phyloP scores from a whole-genome alignment of 495 filamentous ascomycete species.

The Collariella sp. region DNA sequence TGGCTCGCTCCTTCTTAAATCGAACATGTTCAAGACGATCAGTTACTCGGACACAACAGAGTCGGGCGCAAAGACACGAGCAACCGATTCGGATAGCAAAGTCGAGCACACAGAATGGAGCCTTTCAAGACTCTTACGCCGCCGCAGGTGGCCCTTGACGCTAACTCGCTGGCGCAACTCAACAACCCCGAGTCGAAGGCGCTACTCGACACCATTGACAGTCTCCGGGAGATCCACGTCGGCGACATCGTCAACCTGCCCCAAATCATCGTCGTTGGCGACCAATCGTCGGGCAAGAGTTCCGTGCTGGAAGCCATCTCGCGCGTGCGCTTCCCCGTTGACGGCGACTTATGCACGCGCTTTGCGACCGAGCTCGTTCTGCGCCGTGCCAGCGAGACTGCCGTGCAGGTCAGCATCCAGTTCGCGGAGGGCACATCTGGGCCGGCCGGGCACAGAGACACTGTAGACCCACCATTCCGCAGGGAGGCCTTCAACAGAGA shows the following conservation, averaged over 20 bases:
- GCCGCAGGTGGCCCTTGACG: background rate
- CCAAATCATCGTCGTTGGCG: conserved; percentile 11
- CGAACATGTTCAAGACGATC: too few relatives aligned
- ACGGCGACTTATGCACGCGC: conserved; percentile 43
- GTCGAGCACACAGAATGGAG: too few relatives aligned
- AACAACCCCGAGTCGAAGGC: background rate
- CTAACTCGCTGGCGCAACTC: background rate
- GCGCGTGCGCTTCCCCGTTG: conserved; percentile 49
- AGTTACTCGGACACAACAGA: too few relatives aligned
- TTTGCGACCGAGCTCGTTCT: conserved; percentile 51
- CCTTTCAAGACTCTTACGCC: too few relatives aligned
- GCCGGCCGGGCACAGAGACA: background rate
- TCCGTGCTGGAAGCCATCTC: conserved; percentile 63
- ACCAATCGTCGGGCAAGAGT: conserved; percentile 53
- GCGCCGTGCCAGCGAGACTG: conserved; percentile 26
- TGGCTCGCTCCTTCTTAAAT: too few relatives aligned
- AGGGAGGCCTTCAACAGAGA: conserved; percentile 19
- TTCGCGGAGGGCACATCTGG: conserved; percentile 11
- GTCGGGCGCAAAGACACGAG: too few relatives aligned
- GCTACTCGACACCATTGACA: conserved; percentile 9
- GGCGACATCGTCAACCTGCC: conserved; percentile 5
- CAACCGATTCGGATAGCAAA: too few relatives aligned
- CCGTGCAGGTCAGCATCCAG: conserved; percentile 33
- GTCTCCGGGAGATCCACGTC: background rate
- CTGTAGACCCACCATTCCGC: background rate